phyloP scores from a whole-genome alignment of 306 rosid genomes.

The barrel medic (Medicago truncatula) region DNA sequence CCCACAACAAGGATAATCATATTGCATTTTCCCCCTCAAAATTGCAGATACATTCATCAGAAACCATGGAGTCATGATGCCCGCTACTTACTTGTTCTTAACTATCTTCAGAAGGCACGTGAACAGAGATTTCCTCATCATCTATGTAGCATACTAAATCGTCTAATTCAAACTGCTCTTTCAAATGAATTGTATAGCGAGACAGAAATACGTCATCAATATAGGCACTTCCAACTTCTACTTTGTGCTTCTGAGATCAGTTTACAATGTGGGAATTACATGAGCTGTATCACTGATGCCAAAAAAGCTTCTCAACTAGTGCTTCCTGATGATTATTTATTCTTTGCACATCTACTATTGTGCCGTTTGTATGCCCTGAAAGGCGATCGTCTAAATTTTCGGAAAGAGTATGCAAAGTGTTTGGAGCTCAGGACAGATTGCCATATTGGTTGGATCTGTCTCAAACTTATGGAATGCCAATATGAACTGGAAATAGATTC shows the following conservation, averaged over 20 bases:
- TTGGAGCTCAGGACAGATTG: slow-evolving; percentile 74
- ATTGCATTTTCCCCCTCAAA: slow-evolving; percentile 28
- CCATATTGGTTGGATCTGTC: slow-evolving; percentile 87
- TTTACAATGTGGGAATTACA: slow-evolving; percentile 68
- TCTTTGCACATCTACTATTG: slow-evolving; percentile 80
- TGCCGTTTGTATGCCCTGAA: slow-evolving; percentile 76
- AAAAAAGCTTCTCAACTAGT: slow-evolving; percentile 62
- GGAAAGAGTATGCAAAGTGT: slow-evolving; percentile 65
- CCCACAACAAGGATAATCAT: slow-evolving; percentile 28
- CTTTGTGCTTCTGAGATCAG: slow-evolving; percentile 93
- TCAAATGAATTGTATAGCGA: slow-evolving; percentile 55
- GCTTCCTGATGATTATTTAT: slow-evolving; percentile 68
- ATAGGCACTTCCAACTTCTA: slow-evolving; percentile 78
- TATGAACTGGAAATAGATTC: slow-evolving; percentile 53
- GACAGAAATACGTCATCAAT: slow-evolving; percentile 52
- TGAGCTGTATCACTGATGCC: slow-evolving; percentile 67
- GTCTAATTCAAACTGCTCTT: slow-evolving; percentile 66
- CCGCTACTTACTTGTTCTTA: slow-evolving; percentile 82
- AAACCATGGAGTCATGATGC: slow-evolving; percentile 85
- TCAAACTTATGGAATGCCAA: slow-evolving; percentile 69
- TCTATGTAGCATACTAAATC: slow-evolving; percentile 64
- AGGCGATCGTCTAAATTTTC: slow-evolving; percentile 61
- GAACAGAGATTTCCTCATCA: slow-evolving; percentile 89
- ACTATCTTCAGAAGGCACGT: slow-evolving; percentile 82
- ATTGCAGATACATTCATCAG: slow-evolving; percentile 76